Evolutionary conservation across 2,329 filamentous ascomycete species (phyloP).

Genomic region (Pseudocercospora crystallina): DNA sequence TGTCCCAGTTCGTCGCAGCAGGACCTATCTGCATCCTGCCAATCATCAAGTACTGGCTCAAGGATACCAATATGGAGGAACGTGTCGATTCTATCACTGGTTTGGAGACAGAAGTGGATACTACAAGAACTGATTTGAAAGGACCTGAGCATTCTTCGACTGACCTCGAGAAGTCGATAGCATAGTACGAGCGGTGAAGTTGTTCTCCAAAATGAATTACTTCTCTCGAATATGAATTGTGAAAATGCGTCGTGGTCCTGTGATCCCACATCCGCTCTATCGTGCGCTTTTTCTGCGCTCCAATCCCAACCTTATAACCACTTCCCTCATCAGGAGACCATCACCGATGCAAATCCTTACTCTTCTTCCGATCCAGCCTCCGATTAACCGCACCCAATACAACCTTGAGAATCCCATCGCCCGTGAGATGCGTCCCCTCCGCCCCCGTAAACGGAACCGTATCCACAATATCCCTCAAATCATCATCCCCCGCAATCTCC

Average conservation of each 20-base stretch:
- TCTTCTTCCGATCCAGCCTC: slow-evolving; percentile 55
- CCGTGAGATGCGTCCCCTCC: slow-evolving; percentile 58
- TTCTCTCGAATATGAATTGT: no score
- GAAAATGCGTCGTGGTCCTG: no score
- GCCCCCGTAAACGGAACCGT: slow-evolving; percentile 71
- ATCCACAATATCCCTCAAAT: slow-evolving; percentile 84
- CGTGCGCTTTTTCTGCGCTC: no score
- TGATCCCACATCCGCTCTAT: no score
- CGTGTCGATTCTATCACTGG: no score
- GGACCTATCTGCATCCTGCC: slow-evolving; percentile 6
- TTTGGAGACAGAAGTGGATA: no score
- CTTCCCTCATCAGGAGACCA: background rate
- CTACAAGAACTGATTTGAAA: no score
- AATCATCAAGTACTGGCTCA: slow-evolving; percentile 7
- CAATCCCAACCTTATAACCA: no score
- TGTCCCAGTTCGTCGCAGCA: slow-evolving; percentile 3
- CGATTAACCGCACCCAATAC: slow-evolving; percentile 76
- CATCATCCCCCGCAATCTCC: slow-evolving; percentile 51
- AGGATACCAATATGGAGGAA: slow-evolving; percentile 11
- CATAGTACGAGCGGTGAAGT: no score
- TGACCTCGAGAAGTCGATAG: no score
- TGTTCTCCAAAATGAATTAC: no score
- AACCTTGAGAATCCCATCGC: slow-evolving; percentile 74
- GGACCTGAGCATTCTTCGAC: no score
- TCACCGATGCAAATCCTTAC: slow-evolving; percentile 30